Conservation (phyloP, 1,284 basidiomycete species). For the Tylopilus sp. region DNA sequence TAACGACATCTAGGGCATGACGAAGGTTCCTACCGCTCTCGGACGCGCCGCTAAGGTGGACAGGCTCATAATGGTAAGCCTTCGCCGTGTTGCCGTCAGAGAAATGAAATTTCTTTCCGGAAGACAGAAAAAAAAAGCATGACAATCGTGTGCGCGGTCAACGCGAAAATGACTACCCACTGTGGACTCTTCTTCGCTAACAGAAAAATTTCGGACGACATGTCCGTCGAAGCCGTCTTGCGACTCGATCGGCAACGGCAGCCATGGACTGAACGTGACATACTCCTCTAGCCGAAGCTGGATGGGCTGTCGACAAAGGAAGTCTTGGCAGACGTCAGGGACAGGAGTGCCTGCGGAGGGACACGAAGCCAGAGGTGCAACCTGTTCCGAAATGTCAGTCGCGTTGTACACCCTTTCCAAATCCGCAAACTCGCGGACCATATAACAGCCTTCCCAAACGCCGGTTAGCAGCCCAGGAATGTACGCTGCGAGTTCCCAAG, state of each 20-base stretch:
- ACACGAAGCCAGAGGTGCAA: conserved; percentile 26
- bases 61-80: conserved; percentile 33
- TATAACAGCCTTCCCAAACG: conserved; percentile 54
- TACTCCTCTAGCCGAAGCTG: conserved; percentile 34
- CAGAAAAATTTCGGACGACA: conserved; percentile 20
- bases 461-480: conserved; percentile 46
- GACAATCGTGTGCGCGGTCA: conserved; percentile 24
- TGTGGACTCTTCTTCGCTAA: conserved; percentile 25
- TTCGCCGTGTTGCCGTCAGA: conserved; percentile 27
- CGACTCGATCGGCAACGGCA: conserved; percentile 29
- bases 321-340: conserved; percentile 22
- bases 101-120: conserved; percentile 27
- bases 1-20: conserved; percentile 37
- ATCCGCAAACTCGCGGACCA: conserved; percentile 38
- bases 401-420: conserved; percentile 8
- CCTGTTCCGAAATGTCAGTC: conserved; percentile 26
- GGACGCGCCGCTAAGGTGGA: conserved; percentile 29
- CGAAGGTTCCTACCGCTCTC: conserved; percentile 26
- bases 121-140: conserved; percentile 11
- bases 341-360: conserved; percentile 9
- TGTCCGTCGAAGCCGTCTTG: conserved; percentile 27
- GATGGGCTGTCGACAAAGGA: conserved; percentile 35
- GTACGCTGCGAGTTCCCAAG: conserved; percentile 33
- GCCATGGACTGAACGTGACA: conserved; percentile 32
- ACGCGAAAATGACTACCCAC: conserved; percentile 18